Percentiles rank a stretch among this genome's conserved stretches.
Evolutionary conservation across 768 basidiomycete species (phyloP).

Genomic region (Neoboletus brunneissimus): DNA sequence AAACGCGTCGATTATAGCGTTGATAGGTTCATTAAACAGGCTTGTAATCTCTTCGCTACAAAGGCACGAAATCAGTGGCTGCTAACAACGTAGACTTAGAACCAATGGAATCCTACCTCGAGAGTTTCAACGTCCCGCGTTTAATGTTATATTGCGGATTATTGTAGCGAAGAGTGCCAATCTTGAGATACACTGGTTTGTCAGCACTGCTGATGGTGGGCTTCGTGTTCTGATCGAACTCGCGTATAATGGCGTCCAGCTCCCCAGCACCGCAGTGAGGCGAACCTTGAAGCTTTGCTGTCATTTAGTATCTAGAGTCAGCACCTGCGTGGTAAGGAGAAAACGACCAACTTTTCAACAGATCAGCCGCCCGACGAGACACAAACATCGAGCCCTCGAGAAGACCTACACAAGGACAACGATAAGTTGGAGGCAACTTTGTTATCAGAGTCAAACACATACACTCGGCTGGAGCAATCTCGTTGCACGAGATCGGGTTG

Average conservation of each 20-base stretch:
- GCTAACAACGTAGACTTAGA: not conserved
- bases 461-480: conserved; percentile 34
- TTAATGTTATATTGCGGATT: conserved; percentile 1
- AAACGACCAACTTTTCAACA: conserved; percentile 32
- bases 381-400: conserved; percentile 49
- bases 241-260: not conserved
- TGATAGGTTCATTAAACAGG: conserved; percentile 6
- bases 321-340: not conserved
- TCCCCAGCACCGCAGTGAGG: not conserved
- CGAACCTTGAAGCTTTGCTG: conserved; percentile 8
- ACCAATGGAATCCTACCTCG: not conserved
- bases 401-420: conserved; percentile 30
- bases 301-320: not conserved
- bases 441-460: not conserved
- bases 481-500: conserved; percentile 26
- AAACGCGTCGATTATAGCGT: conserved; percentile 13
- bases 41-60: conserved; percentile 4
- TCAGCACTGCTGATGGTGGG: not conserved
- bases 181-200: not conserved
- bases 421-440: not conserved
- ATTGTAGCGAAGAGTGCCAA: conserved; percentile 3
- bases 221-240: conserved; percentile 10
- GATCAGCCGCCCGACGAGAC: conserved; percentile 36
- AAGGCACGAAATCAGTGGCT: not conserved
- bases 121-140: conserved; percentile 4